Conservation (phyloP, 768 basidiomycete species). For the Suillus subalutaceus region DNA sequence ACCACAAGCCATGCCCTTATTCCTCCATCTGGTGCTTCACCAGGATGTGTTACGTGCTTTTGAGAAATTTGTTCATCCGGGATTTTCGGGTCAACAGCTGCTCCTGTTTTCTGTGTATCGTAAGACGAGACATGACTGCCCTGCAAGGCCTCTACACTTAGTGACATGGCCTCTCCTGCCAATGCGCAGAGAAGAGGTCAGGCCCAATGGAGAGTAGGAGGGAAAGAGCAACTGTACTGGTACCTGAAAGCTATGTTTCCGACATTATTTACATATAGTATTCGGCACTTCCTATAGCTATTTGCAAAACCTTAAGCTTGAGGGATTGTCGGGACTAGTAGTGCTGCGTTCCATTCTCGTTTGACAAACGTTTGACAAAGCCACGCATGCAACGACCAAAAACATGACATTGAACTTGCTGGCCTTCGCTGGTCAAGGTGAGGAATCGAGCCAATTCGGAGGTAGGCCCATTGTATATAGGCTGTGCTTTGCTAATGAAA, state of each 20-base stretch:
- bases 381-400: not conserved
- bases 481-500: not conserved
- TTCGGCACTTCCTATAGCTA: not conserved
- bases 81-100: slow-evolving; percentile 3
- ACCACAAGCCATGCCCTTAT: slow-evolving; percentile 34
- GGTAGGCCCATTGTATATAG: not conserved
- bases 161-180: slow-evolving; percentile 2
- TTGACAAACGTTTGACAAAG: not conserved
- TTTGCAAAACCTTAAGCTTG: not conserved
- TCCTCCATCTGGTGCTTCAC: slow-evolving; percentile 33
- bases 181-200: not conserved
- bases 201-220: not conserved
- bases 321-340: not conserved
- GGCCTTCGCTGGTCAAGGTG: not conserved
- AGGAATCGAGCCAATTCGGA: not conserved
- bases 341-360: too few species aligned
- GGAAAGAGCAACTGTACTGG: not conserved
- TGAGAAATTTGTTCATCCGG: not conserved
- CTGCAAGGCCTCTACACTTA: not conserved
- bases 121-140: not conserved
- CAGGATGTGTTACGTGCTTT: slow-evolving; percentile 22
- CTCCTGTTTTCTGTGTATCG: not conserved
- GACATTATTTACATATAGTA: not conserved
- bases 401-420: not conserved
- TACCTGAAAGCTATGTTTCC: not conserved